phyloP scores from a whole-genome alignment of 2,329 filamentous ascomycete genomes.

The Kalmusia sp. region DNA sequence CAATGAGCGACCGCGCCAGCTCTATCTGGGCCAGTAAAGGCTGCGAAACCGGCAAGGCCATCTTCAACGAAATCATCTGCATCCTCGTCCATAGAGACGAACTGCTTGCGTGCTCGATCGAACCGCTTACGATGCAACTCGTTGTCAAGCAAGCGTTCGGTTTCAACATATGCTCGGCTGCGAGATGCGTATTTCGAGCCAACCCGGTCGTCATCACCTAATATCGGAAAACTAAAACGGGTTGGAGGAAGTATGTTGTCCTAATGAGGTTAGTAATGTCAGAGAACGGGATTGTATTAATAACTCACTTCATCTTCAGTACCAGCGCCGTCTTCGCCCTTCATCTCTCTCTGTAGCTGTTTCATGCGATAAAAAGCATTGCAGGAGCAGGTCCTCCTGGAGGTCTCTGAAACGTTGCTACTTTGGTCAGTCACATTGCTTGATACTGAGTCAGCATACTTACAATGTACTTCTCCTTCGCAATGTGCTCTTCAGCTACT shows the following conservation, averaged over 20 bases:
- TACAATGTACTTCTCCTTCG: constrained; percentile 44
- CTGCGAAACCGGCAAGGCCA: constrained; percentile 46
- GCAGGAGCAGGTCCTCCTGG: constrained; percentile 42
- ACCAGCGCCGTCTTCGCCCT: constrained; percentile 42
- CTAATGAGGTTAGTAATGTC: too few species aligned
- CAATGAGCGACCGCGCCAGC: constrained; percentile 48
- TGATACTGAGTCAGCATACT: too few species aligned
- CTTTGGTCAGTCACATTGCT: too few species aligned
- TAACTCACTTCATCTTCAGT: constrained; percentile 55
- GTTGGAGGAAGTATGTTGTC: constrained; percentile 44
- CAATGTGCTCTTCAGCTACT: constrained; percentile 42
- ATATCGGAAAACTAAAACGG: constrained; percentile 32
- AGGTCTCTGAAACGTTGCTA: constrained; percentile 42
- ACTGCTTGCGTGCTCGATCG: constrained; percentile 26
- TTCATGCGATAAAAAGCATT: constrained; percentile 48
- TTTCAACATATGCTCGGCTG: constrained; percentile 49
- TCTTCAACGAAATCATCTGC: constrained; percentile 40
- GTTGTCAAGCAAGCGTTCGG: constrained; percentile 44
- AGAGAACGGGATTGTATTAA: too few species aligned
- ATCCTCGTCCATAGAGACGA: constrained; percentile 39
- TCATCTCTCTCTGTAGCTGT: constrained; percentile 45
- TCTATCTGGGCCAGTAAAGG: constrained; percentile 50
- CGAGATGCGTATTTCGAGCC: constrained; percentile 49
- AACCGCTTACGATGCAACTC: constrained; percentile 34
- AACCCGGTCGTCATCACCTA: constrained; percentile 34